Evolutionary conservation across 2,329 filamentous ascomycete genomes (phyloP).

Genomic region (Periconia macrospinosa): DNA sequence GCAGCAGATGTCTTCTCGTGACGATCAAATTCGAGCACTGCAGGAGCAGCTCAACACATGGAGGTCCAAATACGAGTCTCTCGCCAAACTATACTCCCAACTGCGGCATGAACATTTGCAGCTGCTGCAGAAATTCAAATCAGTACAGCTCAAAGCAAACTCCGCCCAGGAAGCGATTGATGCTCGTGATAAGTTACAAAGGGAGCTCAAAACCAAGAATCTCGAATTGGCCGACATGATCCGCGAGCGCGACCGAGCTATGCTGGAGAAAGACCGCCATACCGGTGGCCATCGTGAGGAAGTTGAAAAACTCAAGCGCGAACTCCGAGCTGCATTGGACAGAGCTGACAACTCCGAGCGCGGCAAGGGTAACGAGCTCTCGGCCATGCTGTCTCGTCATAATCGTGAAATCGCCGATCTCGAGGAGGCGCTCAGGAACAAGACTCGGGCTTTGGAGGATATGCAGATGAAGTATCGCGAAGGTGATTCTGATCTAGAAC

Average conservation of each 20-base stretch:
- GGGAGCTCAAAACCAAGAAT: constrained; percentile 99
- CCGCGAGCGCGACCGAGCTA: constrained; percentile 85
- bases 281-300: constrained; percentile 88
- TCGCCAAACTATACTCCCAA: constrained; percentile 97
- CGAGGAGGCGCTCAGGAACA: constrained; percentile 85
- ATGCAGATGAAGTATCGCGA: constrained; percentile 76
- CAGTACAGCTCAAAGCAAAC: constrained; percentile 91
- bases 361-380: constrained; percentile 92
- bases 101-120: constrained; percentile 93
- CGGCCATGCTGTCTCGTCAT: constrained; percentile 91
- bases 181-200: constrained; percentile 88
- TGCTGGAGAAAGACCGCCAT: constrained; percentile 90
- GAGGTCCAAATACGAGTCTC: constrained; percentile 93
- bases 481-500: constrained; percentile 82
- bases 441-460: constrained; percentile 85
- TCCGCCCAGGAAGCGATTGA: constrained; percentile 98
- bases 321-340: constrained; percentile 88
- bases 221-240: constrained; percentile 99
- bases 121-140: constrained; percentile 93
- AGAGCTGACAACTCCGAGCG: constrained; percentile 89
- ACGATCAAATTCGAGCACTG: constrained; percentile 88
- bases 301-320: constrained; percentile 89
- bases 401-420: constrained; percentile 97
- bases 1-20: constrained; percentile 84
- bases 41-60: constrained; percentile 98